Evolutionary conservation across 2,329 filamentous ascomycete species (phyloP).

Genomic region (Ceratocystis colombiana): DNA sequence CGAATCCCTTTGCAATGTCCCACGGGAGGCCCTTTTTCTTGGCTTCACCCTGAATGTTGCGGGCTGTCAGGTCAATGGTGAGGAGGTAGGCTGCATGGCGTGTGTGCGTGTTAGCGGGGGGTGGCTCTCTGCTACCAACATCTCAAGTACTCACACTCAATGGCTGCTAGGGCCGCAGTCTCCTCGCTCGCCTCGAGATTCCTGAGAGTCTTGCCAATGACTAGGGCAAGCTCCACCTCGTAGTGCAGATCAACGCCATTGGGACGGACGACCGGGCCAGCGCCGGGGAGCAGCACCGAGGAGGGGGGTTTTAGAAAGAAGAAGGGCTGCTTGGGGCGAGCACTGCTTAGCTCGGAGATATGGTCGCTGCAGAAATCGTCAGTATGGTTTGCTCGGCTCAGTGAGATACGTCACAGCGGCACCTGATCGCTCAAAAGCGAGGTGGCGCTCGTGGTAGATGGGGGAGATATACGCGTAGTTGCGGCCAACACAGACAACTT

Average conservation of each 20-base stretch:
- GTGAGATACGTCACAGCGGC: not conserved
- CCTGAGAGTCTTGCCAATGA: constrained; percentile 71
- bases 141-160: constrained; percentile 51
- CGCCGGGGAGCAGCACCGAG: constrained; percentile 68
- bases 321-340: constrained; percentile 85
- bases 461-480: constrained; percentile 72
- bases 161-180: constrained; percentile 66
- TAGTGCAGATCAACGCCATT: constrained; percentile 80
- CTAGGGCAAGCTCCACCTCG: constrained; percentile 84
- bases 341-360: constrained; percentile 81
- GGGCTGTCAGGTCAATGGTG: constrained; percentile 93
- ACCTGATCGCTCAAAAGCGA: constrained; percentile 26
- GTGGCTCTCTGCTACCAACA: not conserved
- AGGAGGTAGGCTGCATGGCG: constrained; percentile 61
- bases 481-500: constrained; percentile 87
- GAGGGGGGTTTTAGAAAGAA: constrained; percentile 96
- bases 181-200: constrained; percentile 67
- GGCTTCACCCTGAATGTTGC: constrained; percentile 90
- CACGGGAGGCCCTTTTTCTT: constrained; percentile 96
- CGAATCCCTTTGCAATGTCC: constrained; percentile 94
- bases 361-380: constrained; percentile 56
- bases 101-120: not conserved
- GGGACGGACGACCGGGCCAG: constrained; percentile 72
- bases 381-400: not conserved
- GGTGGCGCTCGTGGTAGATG: constrained; percentile 10